Conservation (phyloP, 1,284 basidiomycete genomes). For the Ganoderma multipileum region DNA sequence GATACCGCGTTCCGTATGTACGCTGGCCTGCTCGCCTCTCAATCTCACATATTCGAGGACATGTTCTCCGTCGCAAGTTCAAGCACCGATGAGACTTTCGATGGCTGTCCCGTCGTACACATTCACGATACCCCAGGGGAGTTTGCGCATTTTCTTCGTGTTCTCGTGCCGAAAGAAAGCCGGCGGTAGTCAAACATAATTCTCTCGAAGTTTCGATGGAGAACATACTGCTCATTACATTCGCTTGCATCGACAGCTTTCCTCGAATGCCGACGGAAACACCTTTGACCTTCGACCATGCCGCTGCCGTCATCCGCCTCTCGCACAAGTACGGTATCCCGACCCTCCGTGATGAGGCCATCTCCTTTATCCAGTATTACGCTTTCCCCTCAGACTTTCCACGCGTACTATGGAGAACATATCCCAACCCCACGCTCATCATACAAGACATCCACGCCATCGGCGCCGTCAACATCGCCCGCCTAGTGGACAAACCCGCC, state of each 20-base stretch:
- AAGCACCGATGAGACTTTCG: conserved; percentile 7
- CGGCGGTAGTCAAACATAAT: too few relatives aligned
- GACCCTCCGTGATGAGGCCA: conserved; percentile 1
- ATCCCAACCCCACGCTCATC: conserved; percentile 2
- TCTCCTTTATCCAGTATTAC: neutral
- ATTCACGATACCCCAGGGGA: conserved; percentile 22
- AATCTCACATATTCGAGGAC: conserved; percentile 27
- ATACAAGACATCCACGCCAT: conserved; percentile 7
- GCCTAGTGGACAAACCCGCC: neutral
- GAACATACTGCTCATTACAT: too few relatives aligned
- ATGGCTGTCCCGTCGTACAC: conserved; percentile 27
- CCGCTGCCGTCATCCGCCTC: conserved; percentile 13
- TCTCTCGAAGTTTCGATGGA: too few relatives aligned
- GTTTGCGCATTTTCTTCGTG: conserved; percentile 6
- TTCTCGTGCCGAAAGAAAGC: neutral
- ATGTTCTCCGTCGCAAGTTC: conserved; percentile 29
- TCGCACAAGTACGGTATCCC: conserved; percentile 21
- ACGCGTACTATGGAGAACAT: neutral
- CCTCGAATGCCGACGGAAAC: neutral
- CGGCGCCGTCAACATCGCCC: conserved; percentile 19
- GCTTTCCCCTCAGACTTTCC: neutral
- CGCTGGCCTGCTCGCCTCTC: conserved; percentile 22
- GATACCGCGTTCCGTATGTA: conserved; percentile 26
- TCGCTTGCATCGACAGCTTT: too few relatives aligned
- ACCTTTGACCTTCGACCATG: neutral